Percentiles rank a stretch among this genome's conserved stretches.
These are phyloP conservation scores for Fusarium tupiense DNA, from an alignment of 2,329 filamentous ascomycete species.

Conservation along the genomic window DNA sequence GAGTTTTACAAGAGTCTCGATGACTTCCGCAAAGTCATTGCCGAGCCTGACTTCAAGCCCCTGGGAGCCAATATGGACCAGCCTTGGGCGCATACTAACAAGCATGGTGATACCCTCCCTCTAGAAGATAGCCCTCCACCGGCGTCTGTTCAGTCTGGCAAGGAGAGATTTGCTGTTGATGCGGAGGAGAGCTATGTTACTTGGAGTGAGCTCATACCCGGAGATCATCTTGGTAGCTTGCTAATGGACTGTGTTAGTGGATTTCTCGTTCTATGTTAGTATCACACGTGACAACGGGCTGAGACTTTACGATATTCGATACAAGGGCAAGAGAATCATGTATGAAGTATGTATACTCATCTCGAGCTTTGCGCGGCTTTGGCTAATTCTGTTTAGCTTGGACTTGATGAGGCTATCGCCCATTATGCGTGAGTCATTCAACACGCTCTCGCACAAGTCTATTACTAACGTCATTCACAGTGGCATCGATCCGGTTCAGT, in stretches of 20 bases:
- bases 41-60: not conserved
- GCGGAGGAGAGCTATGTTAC: not conserved
- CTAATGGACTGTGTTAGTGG: not conserved
- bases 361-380: accelerated
- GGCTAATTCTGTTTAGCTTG: not conserved
- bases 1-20: not conserved
- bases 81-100: slow-evolving; percentile 1
- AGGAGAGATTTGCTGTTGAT: not conserved
- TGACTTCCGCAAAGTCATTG: not conserved
- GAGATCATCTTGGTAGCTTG: accelerated
- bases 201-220: not conserved
- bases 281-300: not conserved
- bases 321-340: not conserved
- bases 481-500: not conserved
- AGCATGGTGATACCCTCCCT: not conserved
- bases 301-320: not conserved
- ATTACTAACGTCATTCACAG: not conserved
- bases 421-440: not conserved
- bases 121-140: not conserved
- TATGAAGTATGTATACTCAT: not conserved
- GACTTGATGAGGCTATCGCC: not conserved
- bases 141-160: not conserved
- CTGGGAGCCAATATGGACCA: not conserved
- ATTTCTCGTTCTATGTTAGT: not conserved
- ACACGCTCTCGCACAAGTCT: accelerated